These are phyloP conservation scores for Dactylonectria estremocensis DNA, from an alignment of 2,329 filamentous ascomycete species.

Conservation along the genomic window DNA sequence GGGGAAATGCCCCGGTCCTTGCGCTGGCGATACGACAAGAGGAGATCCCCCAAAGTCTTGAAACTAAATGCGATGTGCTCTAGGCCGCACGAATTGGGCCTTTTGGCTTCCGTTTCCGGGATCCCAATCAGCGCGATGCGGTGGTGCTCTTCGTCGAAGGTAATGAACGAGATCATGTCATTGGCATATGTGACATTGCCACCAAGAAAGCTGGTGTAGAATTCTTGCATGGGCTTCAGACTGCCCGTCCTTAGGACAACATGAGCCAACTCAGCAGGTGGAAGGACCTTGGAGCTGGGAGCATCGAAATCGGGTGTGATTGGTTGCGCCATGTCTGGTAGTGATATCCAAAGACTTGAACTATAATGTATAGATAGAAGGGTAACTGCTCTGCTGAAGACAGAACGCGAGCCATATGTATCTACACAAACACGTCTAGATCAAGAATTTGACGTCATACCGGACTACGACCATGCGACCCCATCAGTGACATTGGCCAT, in stretches of 20 bases:
- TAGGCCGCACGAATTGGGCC: neutral
- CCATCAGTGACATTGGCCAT: too few relatives aligned
- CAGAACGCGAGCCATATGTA: too few relatives aligned
- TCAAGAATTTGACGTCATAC: too few relatives aligned
- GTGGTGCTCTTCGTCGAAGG: slow-evolving; percentile 12
- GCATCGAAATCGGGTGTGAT: neutral
- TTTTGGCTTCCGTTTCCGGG: neutral
- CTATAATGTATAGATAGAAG: too few relatives aligned
- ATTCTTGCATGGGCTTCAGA: neutral
- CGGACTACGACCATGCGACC: too few relatives aligned
- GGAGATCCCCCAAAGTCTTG: neutral
- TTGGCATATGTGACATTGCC: slow-evolving; percentile 2
- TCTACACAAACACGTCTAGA: too few relatives aligned
- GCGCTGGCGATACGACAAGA: neutral
- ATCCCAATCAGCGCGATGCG: neutral
- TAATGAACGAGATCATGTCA: neutral
- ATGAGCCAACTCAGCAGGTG: neutral
- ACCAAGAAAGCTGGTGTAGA: slow-evolving; percentile 2
- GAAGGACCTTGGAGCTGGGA: neutral
- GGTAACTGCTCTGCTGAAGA: too few relatives aligned
- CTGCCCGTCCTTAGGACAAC: neutral
- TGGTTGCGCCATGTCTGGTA: neutral
- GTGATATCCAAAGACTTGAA: too few relatives aligned
- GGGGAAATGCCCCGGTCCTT: neutral
- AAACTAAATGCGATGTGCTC: neutral